These are phyloP conservation scores for Aspergillus floridensis DNA, from an alignment of 2,329 filamentous ascomycete genomes.

Conservation along the genomic window DNA sequence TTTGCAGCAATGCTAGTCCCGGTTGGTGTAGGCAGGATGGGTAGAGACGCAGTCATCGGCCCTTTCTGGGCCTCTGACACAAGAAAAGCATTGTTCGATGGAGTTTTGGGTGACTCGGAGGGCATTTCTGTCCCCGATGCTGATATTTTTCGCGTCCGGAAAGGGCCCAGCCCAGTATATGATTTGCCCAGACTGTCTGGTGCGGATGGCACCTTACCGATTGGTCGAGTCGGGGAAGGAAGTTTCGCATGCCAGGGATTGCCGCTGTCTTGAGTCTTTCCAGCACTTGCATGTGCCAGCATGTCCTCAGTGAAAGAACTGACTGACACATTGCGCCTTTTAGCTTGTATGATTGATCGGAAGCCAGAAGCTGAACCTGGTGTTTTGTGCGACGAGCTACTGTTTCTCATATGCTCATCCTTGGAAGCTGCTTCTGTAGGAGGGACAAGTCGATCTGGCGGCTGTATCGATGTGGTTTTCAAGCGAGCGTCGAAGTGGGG, in stretches of 20 bases:
- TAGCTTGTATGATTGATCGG: slow-evolving; percentile 23
- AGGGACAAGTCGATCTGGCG: slow-evolving; percentile 23
- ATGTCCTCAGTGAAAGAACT: slow-evolving; percentile 40
- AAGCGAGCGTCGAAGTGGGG: slow-evolving; percentile 28
- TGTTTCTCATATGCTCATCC: slow-evolving; percentile 24
- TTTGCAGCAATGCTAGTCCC: slow-evolving; percentile 58
- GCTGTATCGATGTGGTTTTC: slow-evolving; percentile 26
- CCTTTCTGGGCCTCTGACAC: slow-evolving; percentile 46
- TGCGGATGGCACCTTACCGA: slow-evolving; percentile 41
- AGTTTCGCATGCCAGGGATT: slow-evolving; percentile 27
- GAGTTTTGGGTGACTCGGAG: slow-evolving; percentile 71
- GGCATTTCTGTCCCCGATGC: slow-evolving; percentile 58
- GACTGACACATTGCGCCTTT: slow-evolving; percentile 33
- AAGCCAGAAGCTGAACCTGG: slow-evolving; percentile 13
- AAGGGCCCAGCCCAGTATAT: slow-evolving; percentile 67
- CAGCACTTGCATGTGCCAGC: slow-evolving; percentile 42
- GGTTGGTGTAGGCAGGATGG: slow-evolving; percentile 67
- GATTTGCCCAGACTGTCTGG: slow-evolving; percentile 59
- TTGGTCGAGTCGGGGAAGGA: slow-evolving; percentile 34
- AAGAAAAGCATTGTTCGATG: slow-evolving; percentile 66
- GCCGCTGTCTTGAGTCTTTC: slow-evolving; percentile 42
- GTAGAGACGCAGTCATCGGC: slow-evolving; percentile 53
- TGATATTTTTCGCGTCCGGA: slow-evolving; percentile 73
- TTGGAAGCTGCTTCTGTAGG: slow-evolving; percentile 30
- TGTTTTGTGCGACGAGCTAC: slow-evolving; percentile 14